Evolutionary conservation across 768 basidiomycete genomes (phyloP).

Genomic region (Mycena floridula): DNA sequence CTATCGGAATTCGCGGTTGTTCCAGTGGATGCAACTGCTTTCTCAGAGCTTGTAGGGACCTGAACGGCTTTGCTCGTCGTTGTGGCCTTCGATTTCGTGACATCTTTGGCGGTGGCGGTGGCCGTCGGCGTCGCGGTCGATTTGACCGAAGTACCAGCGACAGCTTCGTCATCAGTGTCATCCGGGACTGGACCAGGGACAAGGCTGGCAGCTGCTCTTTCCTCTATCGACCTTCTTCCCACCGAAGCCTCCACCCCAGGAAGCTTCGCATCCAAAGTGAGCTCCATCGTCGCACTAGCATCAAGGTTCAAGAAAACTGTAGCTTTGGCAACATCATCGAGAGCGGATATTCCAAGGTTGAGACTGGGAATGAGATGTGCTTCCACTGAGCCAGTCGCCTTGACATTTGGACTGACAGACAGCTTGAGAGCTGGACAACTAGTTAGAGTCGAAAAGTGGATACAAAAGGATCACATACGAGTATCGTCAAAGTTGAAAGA

Average conservation of each 20-base stretch:
- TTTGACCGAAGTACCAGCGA: not conserved
- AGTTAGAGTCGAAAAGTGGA: no score
- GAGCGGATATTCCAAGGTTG: slow-evolving; percentile 25
- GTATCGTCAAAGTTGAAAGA: slow-evolving; percentile 20
- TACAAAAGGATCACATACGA: slow-evolving; percentile 16
- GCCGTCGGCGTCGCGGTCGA: no score
- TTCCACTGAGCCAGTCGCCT: slow-evolving; percentile 19
- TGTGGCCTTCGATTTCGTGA: not conserved
- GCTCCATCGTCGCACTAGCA: slow-evolving; percentile 8
- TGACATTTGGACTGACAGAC: slow-evolving; percentile 23
- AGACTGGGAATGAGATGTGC: slow-evolving; percentile 33
- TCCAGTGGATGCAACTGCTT: not conserved
- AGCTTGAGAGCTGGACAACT: slow-evolving; percentile 22
- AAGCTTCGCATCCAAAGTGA: slow-evolving; percentile 5
- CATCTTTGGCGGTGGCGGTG: not conserved
- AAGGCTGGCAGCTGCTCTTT: no score
- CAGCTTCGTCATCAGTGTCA: no score
- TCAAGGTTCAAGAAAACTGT: slow-evolving; percentile 23
- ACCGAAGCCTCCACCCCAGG: not conserved
- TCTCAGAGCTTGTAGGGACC: not conserved
- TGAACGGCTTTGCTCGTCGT: not conserved
- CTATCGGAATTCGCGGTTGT: not conserved
- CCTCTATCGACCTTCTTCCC: no score
- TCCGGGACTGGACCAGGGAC: not conserved
- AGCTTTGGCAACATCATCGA: slow-evolving; percentile 22